Evolutionary conservation across 805 yeast species (phyloP), one percentile per base, ranked within the genome.

Genomic region (Kazachstania kunashirensis): DNA sequence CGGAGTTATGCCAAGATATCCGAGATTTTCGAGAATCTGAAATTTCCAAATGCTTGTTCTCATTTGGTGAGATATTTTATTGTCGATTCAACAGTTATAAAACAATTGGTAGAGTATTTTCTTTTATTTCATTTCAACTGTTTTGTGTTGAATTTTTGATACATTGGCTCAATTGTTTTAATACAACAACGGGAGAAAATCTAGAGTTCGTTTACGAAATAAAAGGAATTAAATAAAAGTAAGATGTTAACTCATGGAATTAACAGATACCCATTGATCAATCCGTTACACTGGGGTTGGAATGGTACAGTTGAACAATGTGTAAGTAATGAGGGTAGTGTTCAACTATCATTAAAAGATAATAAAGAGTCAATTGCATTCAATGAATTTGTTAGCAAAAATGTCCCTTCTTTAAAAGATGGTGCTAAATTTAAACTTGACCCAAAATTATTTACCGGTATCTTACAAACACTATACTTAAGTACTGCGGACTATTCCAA

Each of bases 401-500:
- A 54, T 29, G 59, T 70, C 4, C 75, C 78, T 1, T 73, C 62
- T 8, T 65, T 78, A 39, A 53, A 55, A 25, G 51, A 71, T 33
- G 68, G 68, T 6, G 53, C 75, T 27, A 66, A 66, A 47, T 68
- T 79, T 46, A 61, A 73, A 55, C 62, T 79, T 53, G 71, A 75
- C 43, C 92, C 92, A 6, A 58, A 71, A 3, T 55, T 80, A 20
- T 74, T 75, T 55, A 76, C 76, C 41, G 95, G 95, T 17, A 70
- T 79, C 38, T 59, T 84, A 19, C 96, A 88, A 58, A 85, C 95
- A 2, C 52, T 80, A 53, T 77, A 74, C 50, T 74, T 88, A 31
- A 71, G 79, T 2, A 58, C 67, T 16, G 72, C 75, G 26, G 68
- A 68, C 38, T 70, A 70, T 39, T 63, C 73, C n/a, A 61, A 63